These are phyloP conservation scores for Dissophora ornata DNA, from an alignment of 192 early-diverging fungal genomes.

Conservation along the genomic window DNA sequence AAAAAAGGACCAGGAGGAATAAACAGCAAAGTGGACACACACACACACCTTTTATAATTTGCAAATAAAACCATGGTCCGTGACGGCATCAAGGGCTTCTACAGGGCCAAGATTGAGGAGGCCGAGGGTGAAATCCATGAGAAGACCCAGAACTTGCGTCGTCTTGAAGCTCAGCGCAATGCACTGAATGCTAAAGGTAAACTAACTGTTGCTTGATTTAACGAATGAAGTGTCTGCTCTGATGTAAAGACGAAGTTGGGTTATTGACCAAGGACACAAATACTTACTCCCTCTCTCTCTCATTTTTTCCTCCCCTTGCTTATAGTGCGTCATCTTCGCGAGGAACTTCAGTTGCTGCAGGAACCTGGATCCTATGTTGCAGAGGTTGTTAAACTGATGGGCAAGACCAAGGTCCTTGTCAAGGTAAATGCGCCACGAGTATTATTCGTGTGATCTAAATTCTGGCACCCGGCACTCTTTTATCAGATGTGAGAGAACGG, in stretches of 20 bases:
- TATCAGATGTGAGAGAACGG: no score
- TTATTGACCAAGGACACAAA: no score
- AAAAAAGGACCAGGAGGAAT: no score
- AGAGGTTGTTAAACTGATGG: constrained; percentile 98
- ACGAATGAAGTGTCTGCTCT: no score
- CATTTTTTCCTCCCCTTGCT: background rate
- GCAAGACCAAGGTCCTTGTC: constrained; percentile 94
- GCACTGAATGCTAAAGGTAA: constrained; percentile 94
- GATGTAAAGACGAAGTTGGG: no score
- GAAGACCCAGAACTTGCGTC: constrained; percentile 95
- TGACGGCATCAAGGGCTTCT: constrained; percentile 79
- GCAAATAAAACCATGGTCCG: constrained; percentile 60
- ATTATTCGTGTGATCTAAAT: no score
- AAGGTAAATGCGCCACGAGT: no score
- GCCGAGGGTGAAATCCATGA: constrained; percentile 88
- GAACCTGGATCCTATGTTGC: constrained; percentile 96
- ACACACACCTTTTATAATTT: no score
- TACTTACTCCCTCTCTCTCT: constrained; percentile 1
- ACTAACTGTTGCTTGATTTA: no score
- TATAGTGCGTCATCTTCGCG: constrained; percentile 92
- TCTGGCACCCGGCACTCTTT: no score
- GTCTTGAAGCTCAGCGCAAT: constrained; percentile 98
- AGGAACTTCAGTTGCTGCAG: constrained; percentile 96
- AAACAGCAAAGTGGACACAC: no score
- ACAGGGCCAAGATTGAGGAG: constrained; percentile 85